Evolutionary conservation across 2,329 filamentous ascomycete species (phyloP).

Genomic region (Thelonectria discophora): DNA sequence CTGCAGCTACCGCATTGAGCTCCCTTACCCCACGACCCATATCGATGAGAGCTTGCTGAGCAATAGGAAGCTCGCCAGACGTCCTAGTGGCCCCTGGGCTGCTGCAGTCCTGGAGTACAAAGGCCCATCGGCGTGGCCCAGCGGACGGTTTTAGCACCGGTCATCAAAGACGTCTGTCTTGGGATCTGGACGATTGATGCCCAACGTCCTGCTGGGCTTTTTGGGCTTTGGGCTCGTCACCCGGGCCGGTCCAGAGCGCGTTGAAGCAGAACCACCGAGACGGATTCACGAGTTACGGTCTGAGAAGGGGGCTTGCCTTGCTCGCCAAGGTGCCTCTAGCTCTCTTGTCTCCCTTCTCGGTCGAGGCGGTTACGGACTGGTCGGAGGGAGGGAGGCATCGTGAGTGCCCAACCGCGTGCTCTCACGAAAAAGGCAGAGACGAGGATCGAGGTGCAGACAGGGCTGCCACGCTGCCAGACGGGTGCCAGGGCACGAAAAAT

Average conservation of each 20-base stretch:
- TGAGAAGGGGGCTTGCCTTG: slow-evolving; percentile 3
- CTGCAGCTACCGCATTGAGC: slow-evolving; percentile 15
- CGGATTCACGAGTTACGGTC: slow-evolving; percentile 15
- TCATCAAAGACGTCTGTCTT: slow-evolving; percentile 26
- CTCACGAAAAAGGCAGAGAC: neutral
- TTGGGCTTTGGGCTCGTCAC: slow-evolving; percentile 34
- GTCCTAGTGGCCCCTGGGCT: slow-evolving; percentile 36
- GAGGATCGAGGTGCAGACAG: slow-evolving; percentile 14
- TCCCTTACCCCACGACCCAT: slow-evolving; percentile 36
- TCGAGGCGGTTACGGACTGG: slow-evolving; percentile 1
- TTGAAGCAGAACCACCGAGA: slow-evolving; percentile 35
- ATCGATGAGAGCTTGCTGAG: slow-evolving; percentile 27
- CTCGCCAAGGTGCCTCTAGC: neutral
- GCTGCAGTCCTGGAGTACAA: slow-evolving; percentile 35
- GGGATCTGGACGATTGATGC: slow-evolving; percentile 36
- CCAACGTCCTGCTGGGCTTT: slow-evolving; percentile 32
- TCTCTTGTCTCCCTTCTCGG: neutral
- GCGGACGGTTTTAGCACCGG: slow-evolving; percentile 28
- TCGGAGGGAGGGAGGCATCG: neutral
- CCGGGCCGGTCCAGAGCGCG: slow-evolving; percentile 41
- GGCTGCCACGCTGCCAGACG: slow-evolving; percentile 26
- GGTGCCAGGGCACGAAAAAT: slow-evolving; percentile 21
- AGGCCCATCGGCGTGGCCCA: slow-evolving; percentile 28
- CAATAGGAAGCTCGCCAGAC: slow-evolving; percentile 42
- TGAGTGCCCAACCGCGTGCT: neutral